Evolutionary conservation across 352 stramenopile species (phyloP), one percentile per base, ranked within the genome.

Genomic region (Phytophthora fragariae): DNA sequence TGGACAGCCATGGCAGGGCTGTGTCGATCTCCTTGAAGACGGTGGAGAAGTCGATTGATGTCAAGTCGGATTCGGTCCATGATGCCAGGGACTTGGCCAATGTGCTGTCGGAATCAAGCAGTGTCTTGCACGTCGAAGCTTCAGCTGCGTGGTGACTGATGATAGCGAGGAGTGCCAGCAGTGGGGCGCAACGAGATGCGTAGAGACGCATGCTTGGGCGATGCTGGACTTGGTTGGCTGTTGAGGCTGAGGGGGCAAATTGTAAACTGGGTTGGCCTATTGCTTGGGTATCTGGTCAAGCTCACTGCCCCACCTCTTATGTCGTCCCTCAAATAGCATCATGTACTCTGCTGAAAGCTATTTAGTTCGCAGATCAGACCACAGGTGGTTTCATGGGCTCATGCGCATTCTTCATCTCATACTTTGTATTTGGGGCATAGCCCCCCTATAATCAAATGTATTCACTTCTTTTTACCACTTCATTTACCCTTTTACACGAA

Each of bases 1-100:
- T 80, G 15, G 83, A 84, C n/a, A 90, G 49, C 76, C 73, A 85
- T 8, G 80, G 81, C n/a, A 80, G 46, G 19, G 66, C 41, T 0
- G 47, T 50, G 52, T 88, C 65, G 24, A 85, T 57, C 15, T 73
- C 54, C 17, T 44, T 53, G 41, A 86, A 80, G 5, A 77, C 52
- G 0, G 50, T 44, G 29, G 55, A 15, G 12, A 79, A 35, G 1
- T 73, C 46, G 14, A 82, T 55, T 8, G 64, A 27, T 3, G 55
- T 64, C 5, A 58, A 21, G 2, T 66, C 61, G 2, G 10, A 15
- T 15, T 41, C 39, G 21, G 35, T 54, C 39, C 44, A 70, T 5
- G 53, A 66, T 4, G 31, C 24, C 0, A 75, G 2, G 3, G 68
- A 66, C 7, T 44, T 57, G 6, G 11, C 14, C 2, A 75, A 27